A percentile compares a stretch with the other conserved stretches of the same genome.
These are phyloP conservation scores for Arctium minus DNA, from an alignment of 129 eudicot species.

Conservation along the genomic window DNA sequence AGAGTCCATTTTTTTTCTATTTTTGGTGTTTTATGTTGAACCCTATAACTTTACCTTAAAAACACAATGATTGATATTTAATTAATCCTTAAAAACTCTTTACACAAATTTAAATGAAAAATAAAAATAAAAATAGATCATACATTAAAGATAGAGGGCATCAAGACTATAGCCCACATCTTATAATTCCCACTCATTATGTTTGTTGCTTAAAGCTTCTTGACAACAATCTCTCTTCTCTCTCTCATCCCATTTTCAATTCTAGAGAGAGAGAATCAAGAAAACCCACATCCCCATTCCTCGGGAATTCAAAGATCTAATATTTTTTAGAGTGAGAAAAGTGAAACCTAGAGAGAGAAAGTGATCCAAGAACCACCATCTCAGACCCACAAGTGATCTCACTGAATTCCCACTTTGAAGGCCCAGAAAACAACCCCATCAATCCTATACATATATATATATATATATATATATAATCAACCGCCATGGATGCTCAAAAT, in stretches of 20 bases:
- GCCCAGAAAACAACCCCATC: background rate
- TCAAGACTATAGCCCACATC: constrained; percentile 31
- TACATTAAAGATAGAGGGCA: background rate
- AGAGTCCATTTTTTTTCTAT: background rate
- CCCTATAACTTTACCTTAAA: background rate
- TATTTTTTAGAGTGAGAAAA: constrained; percentile 6
- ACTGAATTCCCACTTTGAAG: background rate
- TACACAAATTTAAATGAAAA: background rate
- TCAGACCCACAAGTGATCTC: background rate
- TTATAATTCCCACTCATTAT: constrained; percentile 70
- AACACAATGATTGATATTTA: background rate
- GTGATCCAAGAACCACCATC: constrained; percentile 26
- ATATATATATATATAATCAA: too few species aligned
- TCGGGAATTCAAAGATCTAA: constrained; percentile 13
- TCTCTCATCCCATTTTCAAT: background rate
- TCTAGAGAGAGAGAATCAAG: constrained; percentile 20
- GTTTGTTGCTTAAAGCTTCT: constrained; percentile 67
- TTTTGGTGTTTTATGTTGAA: background rate
- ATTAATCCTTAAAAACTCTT: constrained; percentile 7
- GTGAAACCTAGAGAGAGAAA: constrained; percentile 39
- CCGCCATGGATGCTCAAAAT: constrained; percentile 8
- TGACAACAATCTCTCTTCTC: constrained; percentile 20
- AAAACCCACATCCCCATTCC: constrained; percentile 6
- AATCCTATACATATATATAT: background rate
- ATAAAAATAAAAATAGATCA: background rate